Base-by-base conservation (phyloP, 768 basidiomycete species). In the Psilocybe subaeruginosa region DNA sequence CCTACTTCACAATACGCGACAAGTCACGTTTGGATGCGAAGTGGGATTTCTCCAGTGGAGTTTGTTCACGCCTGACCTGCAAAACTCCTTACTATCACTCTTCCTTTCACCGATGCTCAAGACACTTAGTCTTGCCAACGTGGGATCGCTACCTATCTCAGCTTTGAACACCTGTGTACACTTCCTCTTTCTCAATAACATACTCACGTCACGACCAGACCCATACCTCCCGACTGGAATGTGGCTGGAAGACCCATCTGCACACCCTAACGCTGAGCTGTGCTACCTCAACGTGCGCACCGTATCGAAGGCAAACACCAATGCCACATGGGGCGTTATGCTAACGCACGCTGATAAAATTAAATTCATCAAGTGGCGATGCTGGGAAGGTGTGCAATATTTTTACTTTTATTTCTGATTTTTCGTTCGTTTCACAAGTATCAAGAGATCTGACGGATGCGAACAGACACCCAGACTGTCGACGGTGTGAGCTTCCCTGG, bases 311-410 rank as follows among this genome's bases (percentile, higher is more conserved):
- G 50, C 43, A 3, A 66, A 66, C 50, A 68, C 67, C 1, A 41
- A 64, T 11, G 64, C 64, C 4, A 62, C 63, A 14, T 64, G 64
- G 64, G 39, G 39, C 31, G 56, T 66, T 8, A 66, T 68, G 41
- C 37, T 64, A 19, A 43, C 58, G 2, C 61, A 66, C 14, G 54
- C 56, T 5, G 43, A 56, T 23, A 46, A 64, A 23, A 43, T 68
- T 27, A 66, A 63, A n/a, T 8, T 68, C 39, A 64, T 68, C 47
- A 66, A 59, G 29, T 68, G 67, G 67, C 64, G 64, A 8, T 68
- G 67, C 47, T 66, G 67, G 64, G 67, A 66, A 63, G 67, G 64
- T 67, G 31, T 9, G 52, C 39, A 45, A 43, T 43, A 43, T 43
- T 45, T 33, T 61, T 27, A n/a, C 35, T 8, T 8, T 23, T 19